A percentile compares a stretch with the other conserved stretches of the same genome.
Conservation (phyloP, 352 stramenopile species). For the Saprolegnia parasitica region DNA sequence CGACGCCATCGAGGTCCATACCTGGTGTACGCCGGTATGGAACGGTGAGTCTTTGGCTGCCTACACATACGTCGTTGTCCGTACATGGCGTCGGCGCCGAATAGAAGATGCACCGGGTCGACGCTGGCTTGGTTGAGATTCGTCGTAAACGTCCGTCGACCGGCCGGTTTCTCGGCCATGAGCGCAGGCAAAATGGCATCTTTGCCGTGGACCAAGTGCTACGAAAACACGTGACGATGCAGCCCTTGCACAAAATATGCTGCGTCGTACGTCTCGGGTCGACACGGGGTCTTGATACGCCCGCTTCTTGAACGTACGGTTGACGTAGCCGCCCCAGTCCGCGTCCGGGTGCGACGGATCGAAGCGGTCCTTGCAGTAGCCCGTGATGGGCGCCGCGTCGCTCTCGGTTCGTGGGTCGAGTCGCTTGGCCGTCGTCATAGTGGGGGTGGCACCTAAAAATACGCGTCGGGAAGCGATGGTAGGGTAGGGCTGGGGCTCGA, state of each 20-base stretch:
- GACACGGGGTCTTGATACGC: conserved; percentile 36
- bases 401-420: background rate
- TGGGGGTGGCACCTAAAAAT: too few relatives aligned
- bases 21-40: conserved; percentile 62
- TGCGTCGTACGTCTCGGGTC: conserved; percentile 38
- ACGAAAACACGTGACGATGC: background rate
- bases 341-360: conserved; percentile 67
- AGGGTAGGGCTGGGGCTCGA: too few relatives aligned
- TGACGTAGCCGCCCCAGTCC: conserved; percentile 66
- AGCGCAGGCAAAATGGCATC: conserved; percentile 54
- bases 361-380: conserved; percentile 57
- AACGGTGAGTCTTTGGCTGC: conserved; percentile 49
- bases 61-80: conserved; percentile 26
- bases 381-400: background rate
- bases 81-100: background rate
- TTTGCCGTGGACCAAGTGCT: conserved; percentile 36
- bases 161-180: conserved; percentile 29
- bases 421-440: too few relatives aligned
- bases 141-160: conserved; percentile 58
- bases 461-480: too few relatives aligned
- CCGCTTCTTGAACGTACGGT: conserved; percentile 64
- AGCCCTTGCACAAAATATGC: background rate
- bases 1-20: conserved; percentile 25
- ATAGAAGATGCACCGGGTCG: conserved; percentile 32
- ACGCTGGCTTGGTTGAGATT: conserved; percentile 36